Conservation (phyloP, 2,329 filamentous ascomycete species). For the Raffaelea deltoideospora region DNA sequence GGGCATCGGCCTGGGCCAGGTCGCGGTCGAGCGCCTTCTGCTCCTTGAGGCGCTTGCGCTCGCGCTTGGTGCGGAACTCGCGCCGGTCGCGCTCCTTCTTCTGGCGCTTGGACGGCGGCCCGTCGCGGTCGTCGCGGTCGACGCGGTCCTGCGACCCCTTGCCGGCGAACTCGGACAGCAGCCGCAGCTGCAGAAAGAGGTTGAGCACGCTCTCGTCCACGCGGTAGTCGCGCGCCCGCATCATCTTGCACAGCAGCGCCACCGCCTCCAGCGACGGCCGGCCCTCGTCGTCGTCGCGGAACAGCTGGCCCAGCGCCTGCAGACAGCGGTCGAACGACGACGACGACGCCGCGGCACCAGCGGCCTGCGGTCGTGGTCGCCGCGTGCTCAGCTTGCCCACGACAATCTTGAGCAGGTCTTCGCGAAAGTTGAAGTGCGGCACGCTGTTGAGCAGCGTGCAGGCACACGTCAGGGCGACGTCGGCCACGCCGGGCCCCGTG, state of each 20-base stretch:
- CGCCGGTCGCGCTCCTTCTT: constrained; percentile 60
- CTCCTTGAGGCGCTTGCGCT: constrained; percentile 71
- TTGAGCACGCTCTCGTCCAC: constrained; percentile 79
- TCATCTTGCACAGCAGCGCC: constrained; percentile 78
- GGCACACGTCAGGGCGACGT: constrained; percentile 70
- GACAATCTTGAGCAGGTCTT: constrained; percentile 74
- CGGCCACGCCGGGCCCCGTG: constrained; percentile 41
- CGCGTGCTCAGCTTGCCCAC: constrained; percentile 67
- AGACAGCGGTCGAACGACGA: constrained; percentile 64
- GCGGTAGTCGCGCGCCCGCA: constrained; percentile 71
- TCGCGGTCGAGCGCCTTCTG: constrained; percentile 82
- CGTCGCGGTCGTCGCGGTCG: constrained; percentile 30
- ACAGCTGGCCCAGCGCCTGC: constrained; percentile 65
- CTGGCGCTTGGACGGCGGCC: constrained; percentile 12
- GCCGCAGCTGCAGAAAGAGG: constrained; percentile 74
- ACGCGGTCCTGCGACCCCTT: constrained; percentile 69
- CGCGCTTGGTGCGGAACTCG: constrained; percentile 78
- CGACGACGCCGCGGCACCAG: too few relatives aligned
- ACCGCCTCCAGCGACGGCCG: constrained; percentile 77
- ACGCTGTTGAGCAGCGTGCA: constrained; percentile 69
- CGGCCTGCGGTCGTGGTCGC: too few relatives aligned
- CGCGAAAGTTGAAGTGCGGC: constrained; percentile 93
- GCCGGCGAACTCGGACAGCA: constrained; percentile 74
- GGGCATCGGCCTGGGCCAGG: constrained; percentile 80
- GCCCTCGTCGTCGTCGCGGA: constrained; percentile 79